Conservation (phyloP, 2,329 filamentous ascomycete genomes). For the Aspergillus fructus region DNA sequence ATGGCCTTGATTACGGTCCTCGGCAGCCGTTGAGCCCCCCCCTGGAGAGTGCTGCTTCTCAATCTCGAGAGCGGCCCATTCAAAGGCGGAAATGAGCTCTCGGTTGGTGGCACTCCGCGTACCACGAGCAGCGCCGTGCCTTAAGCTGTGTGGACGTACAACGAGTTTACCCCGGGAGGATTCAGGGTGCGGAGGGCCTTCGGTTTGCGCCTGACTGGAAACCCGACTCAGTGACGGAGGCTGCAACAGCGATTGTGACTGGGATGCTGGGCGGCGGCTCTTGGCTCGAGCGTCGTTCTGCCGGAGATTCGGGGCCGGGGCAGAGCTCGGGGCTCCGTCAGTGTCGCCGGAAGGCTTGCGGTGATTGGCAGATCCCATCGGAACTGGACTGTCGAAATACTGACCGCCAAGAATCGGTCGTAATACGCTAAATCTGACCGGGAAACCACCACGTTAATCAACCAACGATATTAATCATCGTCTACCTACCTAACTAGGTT, state of each 20-base stretch:
- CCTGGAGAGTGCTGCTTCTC: slow-evolving; percentile 16
- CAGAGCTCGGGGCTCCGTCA: slow-evolving; percentile 3
- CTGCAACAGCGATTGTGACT: not conserved
- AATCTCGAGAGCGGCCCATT: slow-evolving; percentile 29
- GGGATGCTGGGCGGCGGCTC: slow-evolving; percentile 3
- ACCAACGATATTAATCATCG: no score
- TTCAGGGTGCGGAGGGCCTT: not conserved
- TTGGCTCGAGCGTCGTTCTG: slow-evolving; percentile 4
- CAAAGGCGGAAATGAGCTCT: slow-evolving; percentile 23
- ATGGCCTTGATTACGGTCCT: slow-evolving; percentile 10
- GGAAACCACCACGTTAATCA: no score
- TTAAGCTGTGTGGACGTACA: slow-evolving; percentile 16
- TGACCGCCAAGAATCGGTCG: no score
- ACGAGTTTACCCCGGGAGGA: not conserved
- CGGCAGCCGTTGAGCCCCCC: slow-evolving; percentile 6
- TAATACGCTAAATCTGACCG: no score
- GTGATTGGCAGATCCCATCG: slow-evolving; percentile 22
- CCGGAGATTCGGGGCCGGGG: slow-evolving; percentile 3
- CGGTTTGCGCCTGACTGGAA: slow-evolving; percentile 3
- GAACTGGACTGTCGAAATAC: no score
- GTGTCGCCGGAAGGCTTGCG: slow-evolving; percentile 7
- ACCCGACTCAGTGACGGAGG: not conserved
- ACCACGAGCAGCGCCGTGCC: slow-evolving; percentile 24
- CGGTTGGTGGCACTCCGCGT: slow-evolving; percentile 22
- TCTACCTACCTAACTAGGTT: no score